phyloP scores from a whole-genome alignment of 2,329 filamentous ascomycete species.

The Ceratocystis lukuohia region DNA sequence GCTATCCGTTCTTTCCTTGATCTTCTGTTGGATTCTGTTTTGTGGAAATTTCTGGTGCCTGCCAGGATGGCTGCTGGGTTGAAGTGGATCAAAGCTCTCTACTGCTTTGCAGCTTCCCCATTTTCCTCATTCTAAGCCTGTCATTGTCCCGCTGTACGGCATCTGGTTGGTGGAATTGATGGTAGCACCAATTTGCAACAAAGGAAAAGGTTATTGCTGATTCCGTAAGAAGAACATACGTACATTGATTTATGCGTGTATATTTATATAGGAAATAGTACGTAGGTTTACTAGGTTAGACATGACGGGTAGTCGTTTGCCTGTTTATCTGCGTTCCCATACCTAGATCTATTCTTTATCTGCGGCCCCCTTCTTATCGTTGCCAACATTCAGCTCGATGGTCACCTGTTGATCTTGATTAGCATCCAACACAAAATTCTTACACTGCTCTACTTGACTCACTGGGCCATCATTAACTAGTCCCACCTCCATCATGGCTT shows the following conservation, averaged over 20 bases:
- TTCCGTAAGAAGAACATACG: too few relatives aligned
- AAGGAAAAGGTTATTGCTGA: neutral
- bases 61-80: neutral
- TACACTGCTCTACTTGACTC: constrained; percentile 21
- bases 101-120: neutral
- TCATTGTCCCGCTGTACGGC: neutral
- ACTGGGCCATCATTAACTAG: constrained; percentile 75
- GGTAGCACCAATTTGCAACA: neutral
- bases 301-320: too few relatives aligned
- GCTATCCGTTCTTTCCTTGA: constrained; percentile 2
- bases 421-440: neutral
- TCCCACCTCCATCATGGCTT: constrained; percentile 97
- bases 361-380: constrained; percentile 7
- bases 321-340: too few relatives aligned
- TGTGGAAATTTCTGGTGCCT: neutral
- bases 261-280: too few relatives aligned
- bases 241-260: too few relatives aligned
- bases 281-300: too few relatives aligned
- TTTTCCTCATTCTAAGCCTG: neutral
- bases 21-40: constrained; percentile 13
- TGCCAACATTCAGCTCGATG: constrained; percentile 20
- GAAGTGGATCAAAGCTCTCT: neutral
- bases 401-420: constrained; percentile 19
- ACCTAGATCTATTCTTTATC: neutral
- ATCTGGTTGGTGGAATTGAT: neutral